Base-by-base conservation (phyloP, 202 grass and related monocot genomes). In the Cymbopogon flexuosus region DNA sequence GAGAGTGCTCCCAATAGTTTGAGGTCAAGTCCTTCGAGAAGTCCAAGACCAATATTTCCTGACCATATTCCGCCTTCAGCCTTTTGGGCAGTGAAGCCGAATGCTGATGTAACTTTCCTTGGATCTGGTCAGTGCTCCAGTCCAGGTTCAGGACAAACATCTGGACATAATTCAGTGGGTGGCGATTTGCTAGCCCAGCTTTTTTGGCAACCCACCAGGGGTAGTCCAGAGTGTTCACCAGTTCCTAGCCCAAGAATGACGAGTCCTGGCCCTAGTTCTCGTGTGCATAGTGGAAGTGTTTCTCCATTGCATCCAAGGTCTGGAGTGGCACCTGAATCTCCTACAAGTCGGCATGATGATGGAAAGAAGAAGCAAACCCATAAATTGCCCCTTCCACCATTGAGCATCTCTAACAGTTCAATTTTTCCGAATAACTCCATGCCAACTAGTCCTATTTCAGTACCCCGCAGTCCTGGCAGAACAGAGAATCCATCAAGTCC, bases 121-220 rank as follows among this genome's bases (percentile, higher is more conserved):
- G 92, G 95, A 68, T 99, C 96, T 75, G 96, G 96, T 51, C 96
- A 99, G 49, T 93, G 96, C 71, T 97, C 94, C 49, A 99, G 96
- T 88, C 96, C 96, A 78, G 92, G 92, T 51, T 99, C 96, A 79
- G 96, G 96, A 66, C 96, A 93, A 87, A 99, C 96, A 57, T 99
- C 96, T 60, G 96, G 96, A 23, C 96, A 99, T 82, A 99, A 99
- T 79, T 99, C 96, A 34, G 88, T 99, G 12, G 96, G 96, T 75
- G 92, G 96, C 41, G 96, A 99, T 66, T 91, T 99, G 88, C 83
- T 93, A 34, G 89, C 84, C 18, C 96, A 96, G 77, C 72, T 91
- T 60, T 91, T 96, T 69, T 99, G 88, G 96, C 96, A 96, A 57
- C 90, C 85, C 37, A 99, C 92, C 77, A 93, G 90, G 66, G 84